A percentile compares a stretch with the other conserved stretches of the same genome.
These are phyloP conservation scores for Discostella stelligera DNA, from an alignment of 352 stramenopile genomes.

Conservation along the genomic window DNA sequence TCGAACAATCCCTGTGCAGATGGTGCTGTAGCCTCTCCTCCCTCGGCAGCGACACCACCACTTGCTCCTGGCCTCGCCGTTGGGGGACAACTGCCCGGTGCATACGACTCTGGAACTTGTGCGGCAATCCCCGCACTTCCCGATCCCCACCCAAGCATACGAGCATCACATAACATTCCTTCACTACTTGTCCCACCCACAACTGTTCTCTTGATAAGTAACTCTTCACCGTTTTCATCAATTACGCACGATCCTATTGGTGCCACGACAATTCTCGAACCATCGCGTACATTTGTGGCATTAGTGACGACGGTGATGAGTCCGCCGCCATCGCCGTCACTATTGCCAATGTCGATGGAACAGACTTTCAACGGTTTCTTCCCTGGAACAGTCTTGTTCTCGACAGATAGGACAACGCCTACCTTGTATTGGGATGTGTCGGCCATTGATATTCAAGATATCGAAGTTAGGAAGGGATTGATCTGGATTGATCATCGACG, in stretches of 20 bases:
- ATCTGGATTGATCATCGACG: not conserved
- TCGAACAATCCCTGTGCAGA: slow-evolving; percentile 67
- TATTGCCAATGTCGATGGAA: slow-evolving; percentile 45
- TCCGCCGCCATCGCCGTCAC: slow-evolving; percentile 12
- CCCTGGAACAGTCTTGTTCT: slow-evolving; percentile 41
- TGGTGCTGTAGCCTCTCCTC: slow-evolving; percentile 1
- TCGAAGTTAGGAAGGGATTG: no score
- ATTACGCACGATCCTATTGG: slow-evolving; percentile 58
- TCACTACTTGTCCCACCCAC: slow-evolving; percentile 79
- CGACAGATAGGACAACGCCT: slow-evolving; percentile 53
- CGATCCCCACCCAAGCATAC: slow-evolving; percentile 83
- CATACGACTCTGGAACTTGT: slow-evolving; percentile 71
- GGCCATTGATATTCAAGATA: slow-evolving; percentile 18
- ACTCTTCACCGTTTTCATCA: slow-evolving; percentile 69
- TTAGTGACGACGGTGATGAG: slow-evolving; percentile 64
- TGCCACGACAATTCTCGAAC: slow-evolving; percentile 68
- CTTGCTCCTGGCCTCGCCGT: slow-evolving; percentile 52
- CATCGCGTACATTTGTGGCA: slow-evolving; percentile 68
- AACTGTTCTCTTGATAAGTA: slow-evolving; percentile 75
- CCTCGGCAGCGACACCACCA: not conserved
- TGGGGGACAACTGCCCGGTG: slow-evolving; percentile 64
- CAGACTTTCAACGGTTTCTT: slow-evolving; percentile 56
- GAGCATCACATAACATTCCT: slow-evolving; percentile 84
- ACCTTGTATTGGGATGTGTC: slow-evolving; percentile 70
- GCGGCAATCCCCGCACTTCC: slow-evolving; percentile 75